phyloP scores from a whole-genome alignment of 305 asterid genomes.

The Fraxinus xanthoxyloides region DNA sequence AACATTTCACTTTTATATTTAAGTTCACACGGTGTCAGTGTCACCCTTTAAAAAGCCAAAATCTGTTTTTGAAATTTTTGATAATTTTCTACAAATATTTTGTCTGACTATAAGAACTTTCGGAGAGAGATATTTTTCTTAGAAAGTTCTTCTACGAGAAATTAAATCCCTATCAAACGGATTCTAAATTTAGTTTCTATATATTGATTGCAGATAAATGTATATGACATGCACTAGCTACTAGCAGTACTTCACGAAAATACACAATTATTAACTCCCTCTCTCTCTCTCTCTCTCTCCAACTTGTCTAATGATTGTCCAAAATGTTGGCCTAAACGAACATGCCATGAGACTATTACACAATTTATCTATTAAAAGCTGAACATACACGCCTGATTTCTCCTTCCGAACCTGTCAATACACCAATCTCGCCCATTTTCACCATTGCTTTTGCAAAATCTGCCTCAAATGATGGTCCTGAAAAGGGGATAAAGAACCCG shows the following conservation, averaged over 20 bases:
- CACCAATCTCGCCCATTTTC: conserved; percentile 74
- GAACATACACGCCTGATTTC: conserved; percentile 63
- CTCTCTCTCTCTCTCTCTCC: neutral
- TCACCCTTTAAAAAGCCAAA: neutral
- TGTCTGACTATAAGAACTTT: neutral
- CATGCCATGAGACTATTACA: neutral
- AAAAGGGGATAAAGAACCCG: conserved; percentile 34
- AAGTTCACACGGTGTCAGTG: neutral
- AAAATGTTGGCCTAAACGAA: neutral
- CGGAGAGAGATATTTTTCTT: neutral
- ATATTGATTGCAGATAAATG: neutral
- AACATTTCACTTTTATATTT: neutral
- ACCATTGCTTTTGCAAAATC: conserved; percentile 69
- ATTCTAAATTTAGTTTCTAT: neutral
- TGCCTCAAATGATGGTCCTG: conserved; percentile 56
- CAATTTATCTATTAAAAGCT: conserved; percentile 34
- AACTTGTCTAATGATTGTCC: neutral
- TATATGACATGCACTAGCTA: neutral
- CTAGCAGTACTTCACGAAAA: neutral
- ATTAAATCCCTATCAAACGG: neutral
- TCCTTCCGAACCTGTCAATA: conserved; percentile 55
- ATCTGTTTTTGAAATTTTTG: neutral
- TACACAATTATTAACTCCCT: neutral
- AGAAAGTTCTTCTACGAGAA: neutral
- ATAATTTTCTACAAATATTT: neutral